Evolutionary conservation across 78 protist genomes (phyloP).

Genomic region (Dictyostelium citrinum): DNA sequence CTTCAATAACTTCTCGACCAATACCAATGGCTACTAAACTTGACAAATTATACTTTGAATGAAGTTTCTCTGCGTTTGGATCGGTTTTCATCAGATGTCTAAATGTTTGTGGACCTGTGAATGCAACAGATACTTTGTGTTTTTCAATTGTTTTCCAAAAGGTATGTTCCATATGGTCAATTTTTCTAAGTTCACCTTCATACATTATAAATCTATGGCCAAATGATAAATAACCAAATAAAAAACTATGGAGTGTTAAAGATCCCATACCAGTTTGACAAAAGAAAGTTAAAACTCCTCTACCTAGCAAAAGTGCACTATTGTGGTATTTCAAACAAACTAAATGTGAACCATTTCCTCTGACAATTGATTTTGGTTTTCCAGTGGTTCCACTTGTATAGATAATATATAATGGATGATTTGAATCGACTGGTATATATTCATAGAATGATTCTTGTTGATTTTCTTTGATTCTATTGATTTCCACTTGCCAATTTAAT

Average conservation of each 20-base stretch:
- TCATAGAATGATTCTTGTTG: not conserved
- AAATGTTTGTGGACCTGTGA: not conserved
- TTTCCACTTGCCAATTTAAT: not conserved
- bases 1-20: not conserved
- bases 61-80: not conserved
- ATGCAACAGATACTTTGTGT: not conserved
- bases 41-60: not conserved
- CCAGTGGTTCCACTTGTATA: constrained; percentile 14
- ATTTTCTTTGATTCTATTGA: not conserved
- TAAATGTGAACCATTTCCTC: constrained; percentile 47
- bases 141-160: constrained; percentile 49
- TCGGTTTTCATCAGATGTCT: constrained; percentile 1
- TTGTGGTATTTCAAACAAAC: not conserved
- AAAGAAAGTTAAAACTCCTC: not conserved
- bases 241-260: constrained; percentile 15
- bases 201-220: constrained; percentile 39
- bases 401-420: not conserved
- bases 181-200: constrained; percentile 45
- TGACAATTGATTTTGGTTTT: constrained; percentile 28
- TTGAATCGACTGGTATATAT: not conserved
- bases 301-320: not conserved
- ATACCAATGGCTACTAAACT: not conserved
- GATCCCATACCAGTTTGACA: constrained; percentile 63
- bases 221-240: not conserved
- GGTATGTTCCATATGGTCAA: constrained; percentile 6